These are phyloP conservation scores for Prunus fruticosa DNA, from an alignment of 306 rosid genomes.

Conservation along the genomic window DNA sequence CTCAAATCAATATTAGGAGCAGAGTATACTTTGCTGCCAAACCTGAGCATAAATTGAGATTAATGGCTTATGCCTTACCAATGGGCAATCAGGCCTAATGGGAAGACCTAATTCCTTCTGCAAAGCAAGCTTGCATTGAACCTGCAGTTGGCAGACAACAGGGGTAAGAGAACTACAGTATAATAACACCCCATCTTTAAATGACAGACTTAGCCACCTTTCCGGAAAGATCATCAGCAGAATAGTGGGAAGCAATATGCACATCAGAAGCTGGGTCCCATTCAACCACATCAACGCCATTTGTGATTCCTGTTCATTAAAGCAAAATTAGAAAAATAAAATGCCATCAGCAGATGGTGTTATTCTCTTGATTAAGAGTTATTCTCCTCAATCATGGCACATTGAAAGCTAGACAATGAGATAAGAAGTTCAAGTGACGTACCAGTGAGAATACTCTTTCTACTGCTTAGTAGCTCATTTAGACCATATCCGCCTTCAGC, in stretches of 20 bases:
- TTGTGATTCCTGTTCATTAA: conserved; percentile 63
- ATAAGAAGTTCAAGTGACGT: neutral
- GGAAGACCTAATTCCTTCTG: conserved; percentile 85
- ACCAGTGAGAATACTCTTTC: conserved; percentile 72
- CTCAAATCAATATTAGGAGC: conserved; percentile 17
- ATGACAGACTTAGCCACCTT: conserved; percentile 46
- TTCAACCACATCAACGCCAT: conserved; percentile 75
- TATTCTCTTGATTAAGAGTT: neutral
- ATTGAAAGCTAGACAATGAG: conserved; percentile 9
- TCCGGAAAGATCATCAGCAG: conserved; percentile 66
- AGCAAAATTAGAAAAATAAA: conserved; percentile 1
- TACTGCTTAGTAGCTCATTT: conserved; percentile 54
- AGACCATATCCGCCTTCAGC: conserved; percentile 77
- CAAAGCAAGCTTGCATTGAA: conserved; percentile 65
- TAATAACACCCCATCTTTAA: neutral
- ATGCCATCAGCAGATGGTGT: neutral
- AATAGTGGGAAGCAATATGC: conserved; percentile 56
- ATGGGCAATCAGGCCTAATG: conserved; percentile 61
- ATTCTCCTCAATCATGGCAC: neutral
- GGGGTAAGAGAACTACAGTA: conserved; percentile 19
- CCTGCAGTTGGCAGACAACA: conserved; percentile 37
- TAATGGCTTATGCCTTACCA: conserved; percentile 54
- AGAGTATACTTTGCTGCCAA: conserved; percentile 1
- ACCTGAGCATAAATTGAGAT: neutral
- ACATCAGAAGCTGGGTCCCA: conserved; percentile 80